A percentile compares a stretch with the other conserved stretches of the same genome.
phyloP scores from a whole-genome alignment of 148 eudicot species.

The Vaccinium corymbosum region DNA sequence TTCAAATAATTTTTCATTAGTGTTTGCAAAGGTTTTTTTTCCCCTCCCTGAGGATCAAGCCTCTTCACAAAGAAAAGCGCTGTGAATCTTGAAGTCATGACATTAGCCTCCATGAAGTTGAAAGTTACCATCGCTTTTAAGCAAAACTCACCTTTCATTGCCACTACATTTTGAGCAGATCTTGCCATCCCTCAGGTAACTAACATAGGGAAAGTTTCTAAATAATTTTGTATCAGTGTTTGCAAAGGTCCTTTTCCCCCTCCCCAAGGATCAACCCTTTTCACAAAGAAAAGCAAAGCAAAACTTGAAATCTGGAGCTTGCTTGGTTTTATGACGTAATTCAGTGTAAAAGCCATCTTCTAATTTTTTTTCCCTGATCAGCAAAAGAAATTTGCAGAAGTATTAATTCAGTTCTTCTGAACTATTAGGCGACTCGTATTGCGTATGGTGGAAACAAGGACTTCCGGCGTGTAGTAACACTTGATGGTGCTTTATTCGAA shows the following conservation, averaged over 20 bases:
- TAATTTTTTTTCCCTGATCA: not conserved
- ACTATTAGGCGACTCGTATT: slow-evolving; percentile 79
- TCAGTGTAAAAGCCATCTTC: not conserved
- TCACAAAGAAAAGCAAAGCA: not conserved
- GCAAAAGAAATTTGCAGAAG: no score
- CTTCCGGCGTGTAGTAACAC: slow-evolving; percentile 78
- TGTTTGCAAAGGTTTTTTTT: not conserved
- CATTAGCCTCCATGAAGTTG: no score
- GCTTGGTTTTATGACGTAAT: no score
- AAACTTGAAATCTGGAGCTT: not conserved
- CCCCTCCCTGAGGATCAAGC: not conserved
- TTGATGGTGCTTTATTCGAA: slow-evolving; percentile 88
- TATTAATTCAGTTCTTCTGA: not conserved
- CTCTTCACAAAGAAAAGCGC: not conserved
- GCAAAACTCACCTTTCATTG: not conserved
- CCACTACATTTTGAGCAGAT: not conserved
- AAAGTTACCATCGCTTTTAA: no score
- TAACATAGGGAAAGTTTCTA: not conserved
- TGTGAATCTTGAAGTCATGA: no score
- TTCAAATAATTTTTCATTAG: not conserved
- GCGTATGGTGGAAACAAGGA: slow-evolving; percentile 72
- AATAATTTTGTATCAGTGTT: not conserved
- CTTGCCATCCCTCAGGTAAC: not conserved
- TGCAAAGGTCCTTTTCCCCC: not conserved
- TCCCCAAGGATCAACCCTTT: not conserved